Evolutionary conservation across 805 yeast species (phyloP).

Genomic region (Vanderwaltozyma polyspora): DNA sequence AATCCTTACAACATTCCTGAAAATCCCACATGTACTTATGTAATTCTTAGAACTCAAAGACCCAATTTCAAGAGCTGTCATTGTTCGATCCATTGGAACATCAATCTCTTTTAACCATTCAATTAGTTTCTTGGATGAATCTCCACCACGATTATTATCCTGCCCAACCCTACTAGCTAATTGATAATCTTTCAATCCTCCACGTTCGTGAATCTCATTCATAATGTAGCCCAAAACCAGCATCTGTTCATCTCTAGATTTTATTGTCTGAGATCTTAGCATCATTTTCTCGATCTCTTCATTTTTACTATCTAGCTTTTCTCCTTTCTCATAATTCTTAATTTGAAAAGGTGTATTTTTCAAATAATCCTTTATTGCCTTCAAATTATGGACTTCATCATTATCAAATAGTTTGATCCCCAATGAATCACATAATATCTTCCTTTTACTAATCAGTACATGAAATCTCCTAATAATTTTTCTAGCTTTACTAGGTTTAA

Average conservation of each 20-base stretch:
- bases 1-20: constrained; percentile 45
- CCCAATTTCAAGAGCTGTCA: constrained; percentile 70
- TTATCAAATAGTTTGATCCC: constrained; percentile 8
- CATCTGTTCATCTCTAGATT: constrained; percentile 13
- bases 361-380: constrained; percentile 11
- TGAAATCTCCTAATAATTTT: constrained; percentile 72
- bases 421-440: constrained; percentile 30
- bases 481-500: constrained; percentile 64
- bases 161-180: constrained; percentile 83
- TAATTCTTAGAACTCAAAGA: constrained; percentile 57
- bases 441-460: constrained; percentile 48
- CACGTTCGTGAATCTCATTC: constrained; percentile 49
- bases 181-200: constrained; percentile 76
- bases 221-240: constrained; percentile 42
- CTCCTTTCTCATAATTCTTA: not conserved
- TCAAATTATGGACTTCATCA: constrained; percentile 13
- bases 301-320: not conserved
- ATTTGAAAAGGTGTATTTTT: not conserved
- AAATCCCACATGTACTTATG: constrained; percentile 49
- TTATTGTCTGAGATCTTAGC: constrained; percentile 3
- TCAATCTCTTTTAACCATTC: constrained; percentile 47
- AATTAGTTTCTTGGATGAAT: constrained; percentile 72
- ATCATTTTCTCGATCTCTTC: constrained; percentile 8
- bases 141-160: constrained; percentile 70
- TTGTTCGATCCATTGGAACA: not conserved